Evolutionary conservation across 345 rosid genomes (phyloP).

Genomic region (Dovyalis caffra): DNA sequence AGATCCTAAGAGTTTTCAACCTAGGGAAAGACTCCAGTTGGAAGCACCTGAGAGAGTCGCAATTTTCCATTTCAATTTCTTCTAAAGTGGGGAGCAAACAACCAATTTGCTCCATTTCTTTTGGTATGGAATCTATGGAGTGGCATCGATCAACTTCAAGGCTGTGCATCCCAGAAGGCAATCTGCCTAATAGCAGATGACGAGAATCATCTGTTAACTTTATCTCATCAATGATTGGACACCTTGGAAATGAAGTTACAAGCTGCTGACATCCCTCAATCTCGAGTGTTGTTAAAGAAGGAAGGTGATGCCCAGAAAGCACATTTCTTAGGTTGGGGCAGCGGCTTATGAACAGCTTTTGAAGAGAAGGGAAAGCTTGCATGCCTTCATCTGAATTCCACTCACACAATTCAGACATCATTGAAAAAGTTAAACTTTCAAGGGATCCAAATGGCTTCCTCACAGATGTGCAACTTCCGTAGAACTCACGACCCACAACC

Average conservation of each 20-base stretch:
- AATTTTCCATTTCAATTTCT: not conserved
- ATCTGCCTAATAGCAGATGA: not conserved
- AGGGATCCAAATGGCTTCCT: too few relatives aligned
- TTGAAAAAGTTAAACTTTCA: not conserved
- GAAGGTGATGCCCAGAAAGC: not conserved
- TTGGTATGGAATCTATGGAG: not conserved
- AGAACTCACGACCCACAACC: not conserved
- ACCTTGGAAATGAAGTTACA: not conserved
- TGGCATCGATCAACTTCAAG: not conserved
- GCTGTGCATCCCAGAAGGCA: not conserved
- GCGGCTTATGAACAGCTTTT: constrained; percentile 3
- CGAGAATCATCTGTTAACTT: not conserved
- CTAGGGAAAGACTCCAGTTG: constrained; percentile 1
- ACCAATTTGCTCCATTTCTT: not conserved
- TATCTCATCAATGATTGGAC: not conserved
- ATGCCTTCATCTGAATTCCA: not conserved
- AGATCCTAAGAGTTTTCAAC: not conserved
- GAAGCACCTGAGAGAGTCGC: constrained; percentile 7
- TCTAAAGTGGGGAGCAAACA: not conserved
- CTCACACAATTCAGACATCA: not conserved
- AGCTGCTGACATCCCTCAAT: constrained; percentile 1
- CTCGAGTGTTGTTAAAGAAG: not conserved
- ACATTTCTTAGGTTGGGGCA: not conserved
- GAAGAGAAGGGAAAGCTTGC: constrained; percentile 8
- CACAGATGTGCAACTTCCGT: not conserved